phyloP scores from a whole-genome alignment of 768 basidiomycete species.

The Suillus subaureus region DNA sequence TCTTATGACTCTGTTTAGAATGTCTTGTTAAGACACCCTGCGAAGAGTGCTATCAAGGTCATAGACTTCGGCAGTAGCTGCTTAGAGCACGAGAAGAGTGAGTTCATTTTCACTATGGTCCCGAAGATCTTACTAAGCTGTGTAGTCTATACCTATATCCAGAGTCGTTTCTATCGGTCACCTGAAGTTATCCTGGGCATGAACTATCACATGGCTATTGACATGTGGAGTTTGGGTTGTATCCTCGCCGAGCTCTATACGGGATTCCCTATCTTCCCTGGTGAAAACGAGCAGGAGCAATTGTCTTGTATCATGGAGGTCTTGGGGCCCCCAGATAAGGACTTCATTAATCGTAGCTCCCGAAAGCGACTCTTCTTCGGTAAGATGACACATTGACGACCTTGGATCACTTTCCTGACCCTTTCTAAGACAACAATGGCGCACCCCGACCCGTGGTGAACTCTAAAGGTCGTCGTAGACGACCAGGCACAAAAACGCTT shows the following conservation, averaged over 20 bases:
- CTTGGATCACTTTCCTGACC: constrained; percentile 13
- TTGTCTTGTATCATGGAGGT: constrained; percentile 99
- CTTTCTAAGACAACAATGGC: constrained; percentile 80
- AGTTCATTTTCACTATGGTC: constrained; percentile 28
- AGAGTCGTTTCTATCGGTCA: constrained; percentile 99
- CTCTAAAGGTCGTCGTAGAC: constrained; percentile 90
- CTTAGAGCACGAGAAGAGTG: constrained; percentile 97
- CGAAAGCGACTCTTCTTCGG: constrained; percentile 97
- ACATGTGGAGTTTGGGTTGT: constrained; percentile 99
- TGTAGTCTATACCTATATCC: constrained; percentile 97
- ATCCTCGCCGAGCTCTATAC: constrained; percentile 97
- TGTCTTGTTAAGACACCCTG: constrained; percentile 90
- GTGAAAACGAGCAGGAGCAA: constrained; percentile 98
- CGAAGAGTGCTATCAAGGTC: constrained; percentile 95
- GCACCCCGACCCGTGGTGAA: constrained; percentile 92
- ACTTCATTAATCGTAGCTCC: constrained; percentile 91
- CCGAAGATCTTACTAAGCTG: constrained; percentile 11
- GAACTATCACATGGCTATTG: constrained; percentile 99
- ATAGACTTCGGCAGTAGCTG: constrained; percentile 99
- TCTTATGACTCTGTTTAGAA: constrained; percentile 56
- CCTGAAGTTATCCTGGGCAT: constrained; percentile 99
- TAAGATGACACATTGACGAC: constrained; percentile 38
- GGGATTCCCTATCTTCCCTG: constrained; percentile 98
- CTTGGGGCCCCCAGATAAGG: constrained; percentile 92
- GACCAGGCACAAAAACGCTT: constrained; percentile 90